Conservation (phyloP, 2,329 filamentous ascomycete genomes). For the Colletotrichum lupini region DNA sequence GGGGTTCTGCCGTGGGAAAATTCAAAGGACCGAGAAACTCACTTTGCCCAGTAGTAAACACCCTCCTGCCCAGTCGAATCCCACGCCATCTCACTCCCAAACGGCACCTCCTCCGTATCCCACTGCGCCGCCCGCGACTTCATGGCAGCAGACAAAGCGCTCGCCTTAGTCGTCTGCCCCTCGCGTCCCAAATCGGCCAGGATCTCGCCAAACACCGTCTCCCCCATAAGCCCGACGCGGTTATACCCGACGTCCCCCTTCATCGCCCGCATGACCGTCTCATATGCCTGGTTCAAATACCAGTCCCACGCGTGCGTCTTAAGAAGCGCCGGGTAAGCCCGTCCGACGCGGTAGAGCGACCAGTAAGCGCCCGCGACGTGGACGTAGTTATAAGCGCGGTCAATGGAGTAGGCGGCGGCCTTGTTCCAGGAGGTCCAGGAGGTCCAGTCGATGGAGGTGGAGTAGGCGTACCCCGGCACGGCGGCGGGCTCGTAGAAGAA, state of each 20-base stretch:
- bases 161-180: conserved; percentile 50
- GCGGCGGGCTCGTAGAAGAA: conserved; percentile 65
- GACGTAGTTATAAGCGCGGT: conserved; percentile 69
- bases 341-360: conserved; percentile 65
- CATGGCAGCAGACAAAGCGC: conserved; percentile 57
- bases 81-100: conserved; percentile 71
- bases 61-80: conserved; percentile 71
- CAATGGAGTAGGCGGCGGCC: conserved; percentile 53
- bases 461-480: conserved; percentile 57
- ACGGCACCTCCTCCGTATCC: conserved; percentile 62
- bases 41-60: conserved; percentile 68
- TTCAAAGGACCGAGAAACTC: conserved; percentile 22
- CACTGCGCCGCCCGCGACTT: conserved; percentile 58
- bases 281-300: conserved; percentile 66
- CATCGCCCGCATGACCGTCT: conserved; percentile 55
- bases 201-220: conserved; percentile 66
- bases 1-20: too few species aligned
- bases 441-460: conserved; percentile 56
- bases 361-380: conserved; percentile 67
- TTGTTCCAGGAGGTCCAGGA: conserved; percentile 64
- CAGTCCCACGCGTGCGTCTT: conserved; percentile 58
- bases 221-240: conserved; percentile 66
- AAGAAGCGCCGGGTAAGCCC: conserved; percentile 57
- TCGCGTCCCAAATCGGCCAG: conserved; percentile 62
- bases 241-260: conserved; percentile 55